Conservation (phyloP, 169 alveolate genomes). For the Prorocentrum cordatum region DNA sequence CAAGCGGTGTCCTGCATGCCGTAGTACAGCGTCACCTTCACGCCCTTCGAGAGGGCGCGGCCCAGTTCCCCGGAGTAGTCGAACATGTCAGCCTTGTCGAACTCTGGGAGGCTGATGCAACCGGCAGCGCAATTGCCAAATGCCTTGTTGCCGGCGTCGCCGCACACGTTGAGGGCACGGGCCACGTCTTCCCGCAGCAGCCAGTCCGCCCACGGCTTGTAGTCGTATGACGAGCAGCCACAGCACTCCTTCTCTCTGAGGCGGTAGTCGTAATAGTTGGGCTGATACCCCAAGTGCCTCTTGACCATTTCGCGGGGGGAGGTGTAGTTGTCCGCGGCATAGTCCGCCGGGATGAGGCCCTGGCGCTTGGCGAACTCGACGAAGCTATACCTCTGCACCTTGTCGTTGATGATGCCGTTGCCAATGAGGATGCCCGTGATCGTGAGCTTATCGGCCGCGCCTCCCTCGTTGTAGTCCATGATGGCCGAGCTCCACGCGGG, state of each 20-base stretch:
- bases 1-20: conserved; percentile 41
- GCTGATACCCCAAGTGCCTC: background rate
- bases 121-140: background rate
- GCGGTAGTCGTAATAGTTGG: conserved; percentile 21
- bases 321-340: background rate
- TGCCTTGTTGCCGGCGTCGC: background rate
- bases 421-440: background rate
- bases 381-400: background rate
- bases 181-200: background rate
- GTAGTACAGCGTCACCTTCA: background rate
- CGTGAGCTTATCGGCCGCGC: background rate
- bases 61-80: background rate
- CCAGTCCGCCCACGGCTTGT: background rate
- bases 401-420: background rate
- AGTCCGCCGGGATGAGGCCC: background rate
- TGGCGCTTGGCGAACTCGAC: background rate
- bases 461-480: background rate
- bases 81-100: background rate
- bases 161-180: conserved; percentile 3
- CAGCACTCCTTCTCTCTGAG: background rate
- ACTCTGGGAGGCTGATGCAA: conserved; percentile 3
- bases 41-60: background rate
- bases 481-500: conserved; percentile 21
- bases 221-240: conserved; percentile 11
- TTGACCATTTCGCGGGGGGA: background rate